These are phyloP conservation scores for Aphanocladium album DNA, from an alignment of 2,329 filamentous ascomycete species.

Conservation along the genomic window DNA sequence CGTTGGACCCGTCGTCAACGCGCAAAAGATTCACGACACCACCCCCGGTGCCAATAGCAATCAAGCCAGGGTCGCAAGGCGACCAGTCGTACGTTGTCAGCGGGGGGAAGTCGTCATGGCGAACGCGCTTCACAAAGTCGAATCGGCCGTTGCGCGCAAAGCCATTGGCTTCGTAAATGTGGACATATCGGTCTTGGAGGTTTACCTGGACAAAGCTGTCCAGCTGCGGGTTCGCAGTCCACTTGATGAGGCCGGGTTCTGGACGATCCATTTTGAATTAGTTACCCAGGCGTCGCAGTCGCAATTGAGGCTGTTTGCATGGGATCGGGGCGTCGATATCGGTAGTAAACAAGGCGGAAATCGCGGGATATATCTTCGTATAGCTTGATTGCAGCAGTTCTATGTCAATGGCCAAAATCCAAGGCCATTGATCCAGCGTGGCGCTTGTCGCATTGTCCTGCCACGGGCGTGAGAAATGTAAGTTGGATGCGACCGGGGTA, in stretches of 20 bases:
- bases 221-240: conserved; percentile 55
- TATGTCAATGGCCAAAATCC: conserved; percentile 8
- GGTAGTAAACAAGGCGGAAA: neutral
- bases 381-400: neutral
- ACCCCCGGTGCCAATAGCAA: conserved; percentile 69
- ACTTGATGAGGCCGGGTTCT: conserved; percentile 60
- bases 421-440: conserved; percentile 8
- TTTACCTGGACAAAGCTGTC: conserved; percentile 63
- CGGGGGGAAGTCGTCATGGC: conserved; percentile 59
- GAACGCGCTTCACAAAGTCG: conserved; percentile 51
- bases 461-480: neutral
- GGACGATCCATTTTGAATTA: conserved; percentile 47
- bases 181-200: conserved; percentile 56
- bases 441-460: conserved; percentile 8
- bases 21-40: conserved; percentile 72
- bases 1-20: conserved; percentile 65
- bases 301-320: neutral
- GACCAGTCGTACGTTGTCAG: conserved; percentile 66
- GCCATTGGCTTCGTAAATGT: conserved; percentile 58
- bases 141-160: conserved; percentile 52
- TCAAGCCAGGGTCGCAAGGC: conserved; percentile 55
- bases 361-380: neutral
- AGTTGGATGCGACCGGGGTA: conserved; percentile 4
- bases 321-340: neutral
- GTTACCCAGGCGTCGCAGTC: neutral